Conservation (phyloP, 768 basidiomycete genomes). For the Boletus tomentosulus region DNA sequence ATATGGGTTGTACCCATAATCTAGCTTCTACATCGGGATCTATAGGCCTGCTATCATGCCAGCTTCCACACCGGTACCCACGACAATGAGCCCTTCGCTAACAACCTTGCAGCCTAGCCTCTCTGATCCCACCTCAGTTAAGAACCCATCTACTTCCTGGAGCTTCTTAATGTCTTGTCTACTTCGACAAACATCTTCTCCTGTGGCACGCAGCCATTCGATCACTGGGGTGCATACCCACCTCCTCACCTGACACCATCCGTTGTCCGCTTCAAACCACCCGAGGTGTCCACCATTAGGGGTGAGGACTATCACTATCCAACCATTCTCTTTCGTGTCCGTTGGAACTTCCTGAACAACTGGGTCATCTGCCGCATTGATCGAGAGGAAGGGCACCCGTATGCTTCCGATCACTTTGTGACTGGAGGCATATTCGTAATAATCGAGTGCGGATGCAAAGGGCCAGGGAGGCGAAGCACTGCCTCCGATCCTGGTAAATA, state of each 20-base stretch:
- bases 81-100: conserved; percentile 48
- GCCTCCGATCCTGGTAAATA: conserved; percentile 64
- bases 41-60: conserved; percentile 63
- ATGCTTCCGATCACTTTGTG: conserved; percentile 57
- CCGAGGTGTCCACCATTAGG: conserved; percentile 73
- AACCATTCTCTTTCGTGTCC: conserved; percentile 48
- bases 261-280: conserved; percentile 62
- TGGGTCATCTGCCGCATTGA: conserved; percentile 77
- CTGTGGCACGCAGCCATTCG: conserved; percentile 63
- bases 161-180: conserved; percentile 31
- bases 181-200: conserved; percentile 46
- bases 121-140: conserved; percentile 54
- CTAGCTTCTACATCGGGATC: conserved; percentile 17
- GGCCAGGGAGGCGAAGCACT: conserved; percentile 59
- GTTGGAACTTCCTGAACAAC: conserved; percentile 62
- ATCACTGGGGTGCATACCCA: conserved; percentile 73
- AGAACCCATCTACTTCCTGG: conserved; percentile 54
- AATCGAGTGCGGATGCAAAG: conserved; percentile 41
- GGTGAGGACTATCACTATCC: conserved; percentile 60
- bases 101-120: conserved; percentile 56
- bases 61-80: conserved; percentile 48
- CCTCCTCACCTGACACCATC: conserved; percentile 34
- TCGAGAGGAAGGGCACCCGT: conserved; percentile 67
- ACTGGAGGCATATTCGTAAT: conserved; percentile 54
- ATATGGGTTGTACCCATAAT: conserved; percentile 6